Conservation (phyloP, 306 rosid genomes). For the Pueraria montana region DNA sequence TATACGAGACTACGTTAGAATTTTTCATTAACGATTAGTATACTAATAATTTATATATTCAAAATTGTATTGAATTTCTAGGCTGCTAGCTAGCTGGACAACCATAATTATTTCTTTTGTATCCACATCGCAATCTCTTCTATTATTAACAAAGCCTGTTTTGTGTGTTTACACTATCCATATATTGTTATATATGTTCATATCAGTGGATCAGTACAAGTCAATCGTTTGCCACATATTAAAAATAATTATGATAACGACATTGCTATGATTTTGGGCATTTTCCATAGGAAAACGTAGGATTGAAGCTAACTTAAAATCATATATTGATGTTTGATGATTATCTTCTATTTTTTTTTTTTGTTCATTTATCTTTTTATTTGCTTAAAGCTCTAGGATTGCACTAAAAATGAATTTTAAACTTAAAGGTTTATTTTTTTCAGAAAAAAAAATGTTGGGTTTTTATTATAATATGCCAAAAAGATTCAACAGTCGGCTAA, state of each 20-base stretch:
- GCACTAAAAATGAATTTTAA: not conserved
- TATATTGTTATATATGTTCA: conserved; percentile 5
- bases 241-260: conserved; percentile 16
- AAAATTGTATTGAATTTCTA: not conserved
- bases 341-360: not conserved
- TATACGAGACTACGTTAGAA: not conserved
- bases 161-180: conserved; percentile 10
- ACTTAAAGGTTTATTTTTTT: not conserved
- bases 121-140: not conserved
- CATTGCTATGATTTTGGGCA: conserved; percentile 14
- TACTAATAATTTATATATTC: not conserved
- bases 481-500: not conserved
- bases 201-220: not conserved
- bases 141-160: conserved; percentile 20
- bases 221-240: conserved; percentile 33
- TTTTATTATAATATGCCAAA: not conserved
- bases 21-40: not conserved
- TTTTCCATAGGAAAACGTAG: conserved; percentile 31
- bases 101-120: not conserved
- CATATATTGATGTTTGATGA: not conserved
- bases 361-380: not conserved
- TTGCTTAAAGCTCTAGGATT: conserved; percentile 33
- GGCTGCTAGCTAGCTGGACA: conserved; percentile 13
- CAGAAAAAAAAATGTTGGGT: not conserved
- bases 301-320: conserved; percentile 24